These are phyloP conservation scores for Gossypium schwendimanii DNA, from an alignment of 441 rosid species.

Conservation along the genomic window DNA sequence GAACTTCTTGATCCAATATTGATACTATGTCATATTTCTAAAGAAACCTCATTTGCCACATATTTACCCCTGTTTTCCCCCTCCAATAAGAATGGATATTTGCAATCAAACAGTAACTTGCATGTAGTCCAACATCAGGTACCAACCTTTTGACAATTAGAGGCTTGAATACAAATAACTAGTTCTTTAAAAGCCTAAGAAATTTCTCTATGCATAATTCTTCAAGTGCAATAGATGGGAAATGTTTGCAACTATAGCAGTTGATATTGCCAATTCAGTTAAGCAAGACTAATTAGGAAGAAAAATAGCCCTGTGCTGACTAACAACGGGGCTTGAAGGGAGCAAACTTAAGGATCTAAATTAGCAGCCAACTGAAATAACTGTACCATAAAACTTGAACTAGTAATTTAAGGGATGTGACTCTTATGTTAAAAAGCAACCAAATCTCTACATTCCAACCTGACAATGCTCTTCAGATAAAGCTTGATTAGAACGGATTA, in stretches of 20 bases:
- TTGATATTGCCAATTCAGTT: background rate
- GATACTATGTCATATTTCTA: background rate
- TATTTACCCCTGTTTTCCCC: background rate
- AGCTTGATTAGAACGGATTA: slow-evolving; percentile 55
- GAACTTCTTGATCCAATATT: background rate
- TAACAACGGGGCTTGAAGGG: background rate
- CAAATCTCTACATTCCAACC: slow-evolving; percentile 31
- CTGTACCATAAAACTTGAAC: background rate
- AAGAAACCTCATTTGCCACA: slow-evolving; percentile 1
- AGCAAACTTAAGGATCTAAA: background rate
- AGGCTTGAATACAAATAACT: background rate
- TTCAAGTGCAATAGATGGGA: background rate
- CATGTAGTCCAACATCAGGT: background rate
- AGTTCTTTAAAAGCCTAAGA: background rate
- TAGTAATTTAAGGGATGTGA: background rate
- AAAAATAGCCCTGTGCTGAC: background rate
- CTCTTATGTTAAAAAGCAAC: slow-evolving; percentile 3
- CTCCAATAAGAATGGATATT: background rate
- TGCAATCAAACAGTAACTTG: background rate
- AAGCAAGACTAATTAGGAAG: background rate
- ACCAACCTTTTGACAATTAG: background rate
- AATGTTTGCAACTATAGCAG: background rate
- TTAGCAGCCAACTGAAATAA: background rate
- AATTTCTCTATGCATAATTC: background rate
- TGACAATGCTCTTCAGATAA: slow-evolving; percentile 65